Evolutionary conservation across 169 alveolate species (phyloP).

Genomic region (Plasmodium knowlesi): DNA sequence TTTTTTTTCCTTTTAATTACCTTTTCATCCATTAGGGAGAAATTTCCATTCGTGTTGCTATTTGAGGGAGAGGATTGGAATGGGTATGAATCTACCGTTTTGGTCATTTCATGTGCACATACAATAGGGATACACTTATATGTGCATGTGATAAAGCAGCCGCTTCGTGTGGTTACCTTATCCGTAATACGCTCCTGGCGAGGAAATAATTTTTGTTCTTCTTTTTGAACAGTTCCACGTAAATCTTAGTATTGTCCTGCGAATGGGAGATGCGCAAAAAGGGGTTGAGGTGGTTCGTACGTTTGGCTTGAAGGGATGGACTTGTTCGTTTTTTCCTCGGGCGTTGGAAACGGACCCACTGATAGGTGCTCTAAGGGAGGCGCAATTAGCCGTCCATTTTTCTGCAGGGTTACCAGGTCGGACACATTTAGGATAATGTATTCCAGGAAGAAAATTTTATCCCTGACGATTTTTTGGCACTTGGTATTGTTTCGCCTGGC

Average conservation of each 20-base stretch:
- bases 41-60: conserved; percentile 39
- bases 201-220: conserved; percentile 57
- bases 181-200: conserved; percentile 53
- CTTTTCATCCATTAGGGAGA: conserved; percentile 50
- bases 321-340: background rate
- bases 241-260: conserved; percentile 51
- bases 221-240: conserved; percentile 54
- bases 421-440: conserved; percentile 28
- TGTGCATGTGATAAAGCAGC: background rate
- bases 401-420: background rate
- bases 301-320: background rate
- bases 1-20: background rate
- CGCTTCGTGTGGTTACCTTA: conserved; percentile 9
- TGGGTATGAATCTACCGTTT: background rate
- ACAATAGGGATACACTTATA: background rate
- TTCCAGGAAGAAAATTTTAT: conserved; percentile 55
- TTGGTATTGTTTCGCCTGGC: conserved; percentile 52
- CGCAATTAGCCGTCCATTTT: background rate
- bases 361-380: too few relatives aligned
- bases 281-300: background rate
- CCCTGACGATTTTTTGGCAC: conserved; percentile 31
- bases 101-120: background rate
- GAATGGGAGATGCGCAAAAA: background rate
- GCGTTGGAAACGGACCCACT: background rate
- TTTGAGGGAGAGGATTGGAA: background rate